Evolutionary conservation across 306 rosid species (phyloP).

Genomic region (Cicer arietinum): DNA sequence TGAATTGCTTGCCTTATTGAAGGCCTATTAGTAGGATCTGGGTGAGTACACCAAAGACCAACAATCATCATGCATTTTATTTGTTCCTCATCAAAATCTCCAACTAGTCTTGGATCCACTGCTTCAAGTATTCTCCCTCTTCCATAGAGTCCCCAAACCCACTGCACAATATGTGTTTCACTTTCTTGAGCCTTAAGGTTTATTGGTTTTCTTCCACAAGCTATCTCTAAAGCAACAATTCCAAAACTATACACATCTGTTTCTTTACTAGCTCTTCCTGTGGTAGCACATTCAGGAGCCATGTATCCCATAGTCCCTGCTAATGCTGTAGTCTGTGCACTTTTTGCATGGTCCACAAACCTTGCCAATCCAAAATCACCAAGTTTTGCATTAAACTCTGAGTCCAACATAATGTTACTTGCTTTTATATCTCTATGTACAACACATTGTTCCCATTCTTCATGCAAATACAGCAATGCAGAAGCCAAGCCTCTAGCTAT

Average conservation of each 20-base stretch:
- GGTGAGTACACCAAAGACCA: conserved; percentile 58
- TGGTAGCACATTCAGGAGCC: conserved; percentile 48
- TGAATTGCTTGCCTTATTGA: conserved; percentile 48
- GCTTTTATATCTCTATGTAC: conserved; percentile 55
- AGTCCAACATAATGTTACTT: conserved; percentile 57
- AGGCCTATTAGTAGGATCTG: conserved; percentile 43
- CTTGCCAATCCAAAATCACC: conserved; percentile 59
- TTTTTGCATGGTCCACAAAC: conserved; percentile 46
- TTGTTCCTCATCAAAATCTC: conserved; percentile 39
- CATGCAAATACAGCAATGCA: conserved; percentile 49
- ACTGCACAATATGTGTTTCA: conserved; percentile 42
- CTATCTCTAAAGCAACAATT: conserved; percentile 51
- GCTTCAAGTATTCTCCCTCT: conserved; percentile 42
- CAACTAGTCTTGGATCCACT: conserved; percentile 41
- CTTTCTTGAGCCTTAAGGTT: conserved; percentile 5
- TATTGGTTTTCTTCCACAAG: conserved; percentile 52
- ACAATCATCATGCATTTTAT: conserved; percentile 47
- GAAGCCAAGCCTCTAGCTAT: conserved; percentile 50
- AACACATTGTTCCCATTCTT: conserved; percentile 56
- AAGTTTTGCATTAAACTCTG: conserved; percentile 52
- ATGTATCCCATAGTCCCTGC: conserved; percentile 58
- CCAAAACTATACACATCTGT: conserved; percentile 52
- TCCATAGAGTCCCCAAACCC: conserved; percentile 59
- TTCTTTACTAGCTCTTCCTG: conserved; percentile 41
- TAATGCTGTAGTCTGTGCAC: conserved; percentile 48